A percentile compares a stretch with the other conserved stretches of the same genome.
phyloP scores from a whole-genome alignment of 1,139 yeast species.

The Taiozyma sp. region DNA sequence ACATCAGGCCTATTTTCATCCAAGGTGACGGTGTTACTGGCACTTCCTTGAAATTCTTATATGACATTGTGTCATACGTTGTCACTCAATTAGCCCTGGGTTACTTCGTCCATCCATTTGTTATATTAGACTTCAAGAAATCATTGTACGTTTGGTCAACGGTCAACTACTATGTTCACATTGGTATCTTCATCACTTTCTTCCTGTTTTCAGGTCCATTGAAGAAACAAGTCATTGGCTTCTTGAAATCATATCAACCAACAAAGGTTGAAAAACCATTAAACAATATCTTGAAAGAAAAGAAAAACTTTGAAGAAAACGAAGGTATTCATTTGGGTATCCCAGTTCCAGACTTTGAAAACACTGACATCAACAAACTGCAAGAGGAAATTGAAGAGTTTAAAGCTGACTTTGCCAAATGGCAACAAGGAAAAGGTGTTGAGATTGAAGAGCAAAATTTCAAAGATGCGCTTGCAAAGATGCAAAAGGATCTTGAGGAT shows the following conservation, averaged over 20 bases:
- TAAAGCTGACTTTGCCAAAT: constrained; percentile 35
- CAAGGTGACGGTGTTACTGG: constrained; percentile 66
- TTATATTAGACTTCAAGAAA: constrained; percentile 58
- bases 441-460: constrained; percentile 46
- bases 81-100: constrained; percentile 81
- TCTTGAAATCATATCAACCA: constrained; percentile 34
- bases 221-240: constrained; percentile 38
- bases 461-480: constrained; percentile 48
- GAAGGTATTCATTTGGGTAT: constrained; percentile 37
- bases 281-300: constrained; percentile 34
- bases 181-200: constrained; percentile 47
- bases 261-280: constrained; percentile 13
- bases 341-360: constrained; percentile 42
- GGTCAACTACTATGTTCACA: constrained; percentile 65
- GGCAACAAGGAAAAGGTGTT: constrained; percentile 34
- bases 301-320: constrained; percentile 39
- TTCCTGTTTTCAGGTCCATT: constrained; percentile 70
- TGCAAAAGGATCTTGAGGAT: constrained; percentile 40
- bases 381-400: constrained; percentile 39
- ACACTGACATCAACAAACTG: constrained; percentile 32
- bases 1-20: constrained; percentile 82
- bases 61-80: constrained; percentile 64
- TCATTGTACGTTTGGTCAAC: constrained; percentile 71
- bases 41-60: constrained; percentile 50
- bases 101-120: constrained; percentile 79